Evolutionary conservation across 768 basidiomycete species (phyloP), one percentile per base, ranked within the genome.

Genomic region (Tricholoma saponaceum): DNA sequence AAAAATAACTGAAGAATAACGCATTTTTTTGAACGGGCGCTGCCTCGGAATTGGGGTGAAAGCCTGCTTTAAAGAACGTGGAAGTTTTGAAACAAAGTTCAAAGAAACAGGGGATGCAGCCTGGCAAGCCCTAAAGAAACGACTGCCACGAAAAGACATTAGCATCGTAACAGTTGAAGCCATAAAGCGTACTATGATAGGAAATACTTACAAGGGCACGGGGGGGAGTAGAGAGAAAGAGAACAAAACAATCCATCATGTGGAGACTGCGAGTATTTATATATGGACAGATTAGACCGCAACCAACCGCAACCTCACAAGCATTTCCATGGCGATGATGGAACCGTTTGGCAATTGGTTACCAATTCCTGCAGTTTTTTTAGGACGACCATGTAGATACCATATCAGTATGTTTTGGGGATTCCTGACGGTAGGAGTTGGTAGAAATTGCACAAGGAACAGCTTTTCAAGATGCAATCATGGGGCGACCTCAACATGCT

Each of bases 111-210:
- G 81, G 76, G 82, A 81, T 79, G 86, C 87, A 74, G 78, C 86
- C 84, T 75, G 85, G 86, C 86, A 83, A 75, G 79, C 85, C 86
- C 81, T 78, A 74, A 76, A 82, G 71, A 75, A 78, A 76, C 70
- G 74, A 68, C 73, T 74, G 8, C 30, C 30, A 52, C 25, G 62
- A 59, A 54, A 37, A 23, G 51, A 60, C 52, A 39, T 41, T 28
- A 54, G 51, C 14, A 47, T 52, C n/a, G n/a, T 20, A 43, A 18
- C 56, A 61, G n/a, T n/a, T 26, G 65, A 59, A 32, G 28, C 16
- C 25, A n/a, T 16, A 9, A 23, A 26, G 23, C 8, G 41, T 33
- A 22, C 13, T 52, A 52, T 23, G 14, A n/a, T 43, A 56, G n/a
- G 39, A 54, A 54, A 53, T n/a, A 70, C 74, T 67, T 67, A 78